Percentiles rank a stretch among this genome's conserved stretches.
phyloP scores from a whole-genome alignment of 306 rosid genomes.

The Trichosanthes truncata region DNA sequence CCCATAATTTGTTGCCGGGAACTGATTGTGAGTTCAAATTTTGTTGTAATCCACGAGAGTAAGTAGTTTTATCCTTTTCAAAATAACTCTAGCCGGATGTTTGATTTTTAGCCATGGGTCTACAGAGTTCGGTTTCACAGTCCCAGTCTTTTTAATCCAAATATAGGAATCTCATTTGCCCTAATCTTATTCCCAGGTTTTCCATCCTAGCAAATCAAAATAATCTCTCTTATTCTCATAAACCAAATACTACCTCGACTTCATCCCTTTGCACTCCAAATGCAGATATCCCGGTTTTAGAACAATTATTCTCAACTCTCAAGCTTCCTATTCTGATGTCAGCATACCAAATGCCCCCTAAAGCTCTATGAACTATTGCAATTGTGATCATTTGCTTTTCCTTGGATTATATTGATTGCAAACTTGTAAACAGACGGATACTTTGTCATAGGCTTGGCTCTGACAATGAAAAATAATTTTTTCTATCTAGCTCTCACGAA shows the following conservation, averaged over 20 bases:
- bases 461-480: neutral
- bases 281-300: neutral
- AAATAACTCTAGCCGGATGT: neutral
- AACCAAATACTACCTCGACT: neutral
- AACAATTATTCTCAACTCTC: neutral
- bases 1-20: neutral
- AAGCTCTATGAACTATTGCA: neutral
- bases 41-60: neutral
- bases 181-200: neutral
- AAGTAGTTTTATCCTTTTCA: neutral
- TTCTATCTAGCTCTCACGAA: neutral
- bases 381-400: neutral
- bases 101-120: neutral
- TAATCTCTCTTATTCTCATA: neutral
- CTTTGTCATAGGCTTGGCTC: neutral
- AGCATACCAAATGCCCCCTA: neutral
- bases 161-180: neutral
- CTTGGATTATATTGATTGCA: neutral
- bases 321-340: neutral
- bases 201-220: neutral
- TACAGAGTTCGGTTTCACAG: neutral
- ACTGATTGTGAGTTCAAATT: neutral
- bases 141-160: neutral
- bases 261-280: neutral
- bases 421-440: neutral